A percentile compares a stretch with the other conserved stretches of the same genome.
These are phyloP conservation scores for Xylariomycetidae sp. DNA, from an alignment of 2,329 filamentous ascomycete species.

Conservation along the genomic window DNA sequence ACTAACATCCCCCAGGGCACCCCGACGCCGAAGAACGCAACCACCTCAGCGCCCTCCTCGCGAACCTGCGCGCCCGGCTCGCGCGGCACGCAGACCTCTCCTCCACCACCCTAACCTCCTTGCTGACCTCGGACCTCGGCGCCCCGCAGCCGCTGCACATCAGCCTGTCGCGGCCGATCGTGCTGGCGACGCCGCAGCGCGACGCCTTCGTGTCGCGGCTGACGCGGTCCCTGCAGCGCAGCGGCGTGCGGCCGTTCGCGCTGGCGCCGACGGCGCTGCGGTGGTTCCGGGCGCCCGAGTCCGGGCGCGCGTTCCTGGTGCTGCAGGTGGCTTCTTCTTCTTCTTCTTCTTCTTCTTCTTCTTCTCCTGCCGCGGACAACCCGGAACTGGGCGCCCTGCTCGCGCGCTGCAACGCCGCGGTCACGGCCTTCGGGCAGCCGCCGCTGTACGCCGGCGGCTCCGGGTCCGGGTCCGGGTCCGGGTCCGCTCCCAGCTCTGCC, in stretches of 20 bases:
- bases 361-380: too few relatives aligned
- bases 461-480: background rate
- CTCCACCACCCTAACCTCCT: slow-evolving; percentile 45
- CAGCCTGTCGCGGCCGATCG: slow-evolving; percentile 77
- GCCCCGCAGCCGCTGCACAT: slow-evolving; percentile 79
- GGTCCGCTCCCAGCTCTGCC: slow-evolving; percentile 15
- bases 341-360: too few relatives aligned
- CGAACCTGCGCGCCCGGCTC: slow-evolving; percentile 29
- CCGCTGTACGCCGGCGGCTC: slow-evolving; percentile 53
- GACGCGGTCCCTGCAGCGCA: slow-evolving; percentile 24
- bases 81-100: slow-evolving; percentile 22
- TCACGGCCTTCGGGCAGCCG: slow-evolving; percentile 57
- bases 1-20: slow-evolving; percentile 19
- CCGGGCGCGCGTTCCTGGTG: slow-evolving; percentile 79
- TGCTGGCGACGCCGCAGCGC: slow-evolving; percentile 66
- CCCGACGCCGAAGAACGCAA: slow-evolving; percentile 34
- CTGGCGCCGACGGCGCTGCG: slow-evolving; percentile 34
- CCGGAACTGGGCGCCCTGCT: slow-evolving; percentile 59
- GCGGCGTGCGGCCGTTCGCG: slow-evolving; percentile 33
- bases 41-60: slow-evolving; percentile 38
- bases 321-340: too few relatives aligned
- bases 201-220: slow-evolving; percentile 59
- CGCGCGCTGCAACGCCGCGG: slow-evolving; percentile 57
- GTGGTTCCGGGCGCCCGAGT: slow-evolving; percentile 49
- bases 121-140: slow-evolving; percentile 72